phyloP scores from a whole-genome alignment of 805 yeast species.

The Tetrapisispora arboricola region DNA sequence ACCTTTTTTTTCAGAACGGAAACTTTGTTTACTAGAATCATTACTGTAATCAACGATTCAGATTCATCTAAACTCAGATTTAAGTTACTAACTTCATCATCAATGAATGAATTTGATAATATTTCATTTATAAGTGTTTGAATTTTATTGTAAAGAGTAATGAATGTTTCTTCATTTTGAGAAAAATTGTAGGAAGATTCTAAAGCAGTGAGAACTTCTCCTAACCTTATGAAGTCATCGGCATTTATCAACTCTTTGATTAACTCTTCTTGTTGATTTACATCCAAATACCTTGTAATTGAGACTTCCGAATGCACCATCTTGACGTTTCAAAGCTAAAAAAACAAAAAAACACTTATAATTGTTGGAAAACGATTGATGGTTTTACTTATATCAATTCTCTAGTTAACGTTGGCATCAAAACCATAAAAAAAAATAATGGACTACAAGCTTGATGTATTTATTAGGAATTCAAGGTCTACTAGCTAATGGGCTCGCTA shows the following conservation, averaged over 20 bases:
- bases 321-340: no score
- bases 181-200: neutral
- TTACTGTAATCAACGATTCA: neutral
- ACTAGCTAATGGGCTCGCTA: no score
- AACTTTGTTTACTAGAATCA: slow-evolving; percentile 8
- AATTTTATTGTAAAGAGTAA: neutral
- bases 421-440: no score
- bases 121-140: neutral
- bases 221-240: neutral
- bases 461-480: no score
- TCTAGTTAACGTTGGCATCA: no score
- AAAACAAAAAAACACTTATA: no score
- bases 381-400: no score
- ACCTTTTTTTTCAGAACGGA: slow-evolving; percentile 7
- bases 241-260: slow-evolving; percentile 2
- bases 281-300: neutral
- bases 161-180: neutral
- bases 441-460: no score
- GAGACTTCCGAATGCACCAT: neutral
- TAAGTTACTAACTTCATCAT: neutral
- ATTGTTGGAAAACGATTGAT: no score
- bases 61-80: neutral
- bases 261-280: slow-evolving; percentile 6
- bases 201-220: neutral
- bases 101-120: neutral